Evolutionary conservation across 2,329 filamentous ascomycete species (phyloP).

Genomic region (Orbilia quercus): DNA sequence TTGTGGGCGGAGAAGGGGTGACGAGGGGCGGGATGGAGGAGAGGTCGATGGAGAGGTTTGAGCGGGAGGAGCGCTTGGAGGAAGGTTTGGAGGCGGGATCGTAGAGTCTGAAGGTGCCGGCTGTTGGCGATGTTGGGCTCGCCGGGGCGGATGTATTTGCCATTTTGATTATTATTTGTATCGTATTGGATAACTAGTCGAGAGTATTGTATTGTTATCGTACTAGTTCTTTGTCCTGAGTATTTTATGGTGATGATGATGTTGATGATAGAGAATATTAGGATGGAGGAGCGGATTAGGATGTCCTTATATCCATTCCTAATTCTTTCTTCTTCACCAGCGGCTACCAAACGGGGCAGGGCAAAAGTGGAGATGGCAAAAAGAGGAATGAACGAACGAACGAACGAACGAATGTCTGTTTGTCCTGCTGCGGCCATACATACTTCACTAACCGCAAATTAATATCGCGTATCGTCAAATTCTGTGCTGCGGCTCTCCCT

Average conservation of each 20-base stretch:
- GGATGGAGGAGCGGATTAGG: constrained; percentile 5
- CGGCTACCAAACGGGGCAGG: constrained; percentile 31
- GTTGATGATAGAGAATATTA: constrained; percentile 4
- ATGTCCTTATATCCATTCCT: constrained; percentile 15
- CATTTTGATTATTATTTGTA: constrained; percentile 19
- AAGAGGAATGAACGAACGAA: background rate
- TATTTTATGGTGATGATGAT: constrained; percentile 1
- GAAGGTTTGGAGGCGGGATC: constrained; percentile 33
- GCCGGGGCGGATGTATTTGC: constrained; percentile 40
- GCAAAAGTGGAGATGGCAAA: constrained; percentile 13
- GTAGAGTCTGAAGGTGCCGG: constrained; percentile 48
- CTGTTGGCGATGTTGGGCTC: constrained; percentile 47
- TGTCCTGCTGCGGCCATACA: constrained; percentile 42
- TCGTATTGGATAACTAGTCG: no score
- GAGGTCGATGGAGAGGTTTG: constrained; percentile 75
- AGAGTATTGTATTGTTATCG: background rate
- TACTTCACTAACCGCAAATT: constrained; percentile 2
- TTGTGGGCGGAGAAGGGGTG: constrained; percentile 79
- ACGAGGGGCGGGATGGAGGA: constrained; percentile 76
- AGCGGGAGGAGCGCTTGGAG: constrained; percentile 57
- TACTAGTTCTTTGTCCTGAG: background rate
- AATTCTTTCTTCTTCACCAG: constrained; percentile 13
- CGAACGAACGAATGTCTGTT: no score
- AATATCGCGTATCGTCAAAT: constrained; percentile 15
- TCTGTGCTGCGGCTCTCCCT: constrained; percentile 23